Evolutionary conservation across 305 asterid genomes (phyloP).

Genomic region (Lippia alba): DNA sequence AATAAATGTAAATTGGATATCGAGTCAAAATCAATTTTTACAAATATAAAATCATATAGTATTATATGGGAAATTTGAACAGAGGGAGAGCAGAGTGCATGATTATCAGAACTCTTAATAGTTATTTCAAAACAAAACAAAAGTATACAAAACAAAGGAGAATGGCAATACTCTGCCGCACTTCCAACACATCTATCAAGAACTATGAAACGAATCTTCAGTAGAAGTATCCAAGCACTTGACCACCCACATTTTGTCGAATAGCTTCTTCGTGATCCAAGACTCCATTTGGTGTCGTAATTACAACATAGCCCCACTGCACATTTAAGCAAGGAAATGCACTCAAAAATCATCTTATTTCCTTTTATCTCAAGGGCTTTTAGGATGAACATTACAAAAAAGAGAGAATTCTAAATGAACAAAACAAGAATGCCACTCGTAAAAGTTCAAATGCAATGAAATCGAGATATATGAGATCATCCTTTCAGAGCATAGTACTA

Average conservation of each 20-base stretch:
- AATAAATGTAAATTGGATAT: too few species aligned
- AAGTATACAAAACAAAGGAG: constrained; percentile 24
- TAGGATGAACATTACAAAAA: constrained; percentile 1
- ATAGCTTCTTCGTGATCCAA: constrained; percentile 94
- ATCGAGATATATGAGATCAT: constrained; percentile 2
- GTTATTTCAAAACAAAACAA: constrained; percentile 26
- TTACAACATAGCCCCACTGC: constrained; percentile 98
- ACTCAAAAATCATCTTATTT: constrained; percentile 21
- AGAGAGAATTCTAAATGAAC: background rate
- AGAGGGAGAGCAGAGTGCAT: too few species aligned
- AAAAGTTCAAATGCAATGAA: constrained; percentile 6
- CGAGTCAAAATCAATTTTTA: too few species aligned
- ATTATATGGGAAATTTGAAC: too few species aligned
- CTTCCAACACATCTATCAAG: constrained; percentile 22
- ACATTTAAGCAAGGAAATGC: constrained; percentile 1
- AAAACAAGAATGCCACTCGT: constrained; percentile 1
- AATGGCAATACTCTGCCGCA: constrained; percentile 1
- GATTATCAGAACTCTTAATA: constrained; percentile 11
- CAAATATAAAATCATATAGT: too few species aligned
- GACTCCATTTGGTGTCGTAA: constrained; percentile 93
- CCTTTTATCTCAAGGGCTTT: constrained; percentile 7
- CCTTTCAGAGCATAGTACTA: background rate
- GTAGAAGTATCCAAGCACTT: constrained; percentile 91
- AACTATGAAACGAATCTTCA: constrained; percentile 36
- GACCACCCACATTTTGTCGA: constrained; percentile 88